Evolutionary conservation across 106 monocot species (phyloP).

Genomic region (Ottelia alismoides): DNA sequence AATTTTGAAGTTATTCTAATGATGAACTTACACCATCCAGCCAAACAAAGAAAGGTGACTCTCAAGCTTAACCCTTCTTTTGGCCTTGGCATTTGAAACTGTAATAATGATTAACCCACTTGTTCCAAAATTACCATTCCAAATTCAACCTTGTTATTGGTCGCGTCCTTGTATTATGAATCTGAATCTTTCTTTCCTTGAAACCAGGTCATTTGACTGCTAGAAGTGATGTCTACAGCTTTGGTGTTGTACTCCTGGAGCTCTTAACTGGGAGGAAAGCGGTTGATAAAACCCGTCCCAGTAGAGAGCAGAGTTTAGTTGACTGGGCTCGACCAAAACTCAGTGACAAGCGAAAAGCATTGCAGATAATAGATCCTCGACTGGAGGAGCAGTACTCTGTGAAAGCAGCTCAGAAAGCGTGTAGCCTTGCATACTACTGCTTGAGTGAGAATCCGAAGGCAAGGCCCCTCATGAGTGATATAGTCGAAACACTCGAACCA

Average conservation of each 20-base stretch:
- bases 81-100: no score
- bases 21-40: no score
- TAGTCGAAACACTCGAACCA: conserved; percentile 74
- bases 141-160: no score
- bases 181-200: not conserved
- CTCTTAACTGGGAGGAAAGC: conserved; percentile 72
- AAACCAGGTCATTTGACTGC: conserved; percentile 80
- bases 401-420: conserved; percentile 65
- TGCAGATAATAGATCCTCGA: conserved; percentile 67
- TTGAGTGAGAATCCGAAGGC: conserved; percentile 73
- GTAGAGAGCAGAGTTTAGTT: conserved; percentile 80
- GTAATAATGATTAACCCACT: no score
- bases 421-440: conserved; percentile 71
- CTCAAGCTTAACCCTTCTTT: no score
- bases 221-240: conserved; percentile 86
- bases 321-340: conserved; percentile 90
- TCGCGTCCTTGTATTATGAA: no score
- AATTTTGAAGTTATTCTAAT: no score
- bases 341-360: conserved; percentile 70
- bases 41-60: no score
- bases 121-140: no score
- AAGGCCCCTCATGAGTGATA: conserved; percentile 79
- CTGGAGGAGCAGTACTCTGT: conserved; percentile 62
- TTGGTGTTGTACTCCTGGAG: conserved; percentile 83
- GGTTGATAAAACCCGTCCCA: conserved; percentile 73